Evolutionary conservation across 495 filamentous ascomycete species (phyloP), one percentile per base, ranked within the genome.

Genomic region (Collariella sp.): DNA sequence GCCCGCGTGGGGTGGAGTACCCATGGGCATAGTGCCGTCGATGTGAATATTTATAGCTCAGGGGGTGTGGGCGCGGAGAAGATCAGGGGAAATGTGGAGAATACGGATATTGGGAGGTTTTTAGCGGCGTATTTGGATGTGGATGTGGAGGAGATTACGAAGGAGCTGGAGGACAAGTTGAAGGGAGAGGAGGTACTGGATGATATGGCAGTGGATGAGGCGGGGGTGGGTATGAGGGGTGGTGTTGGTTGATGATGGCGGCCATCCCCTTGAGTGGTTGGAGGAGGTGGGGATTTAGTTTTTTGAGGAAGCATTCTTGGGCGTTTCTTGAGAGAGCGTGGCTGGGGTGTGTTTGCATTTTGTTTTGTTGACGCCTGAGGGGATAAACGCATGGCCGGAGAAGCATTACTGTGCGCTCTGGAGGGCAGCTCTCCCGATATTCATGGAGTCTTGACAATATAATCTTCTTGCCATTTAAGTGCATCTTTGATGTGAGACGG

Each of bases 1-100:
- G 86, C 90, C 3, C 89, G 95, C 65, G 79, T 95, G 44, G 94
- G 93, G 12, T 98, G 94, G 94, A 82, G 76, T 29, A 95, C 88
- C 0, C 89, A 94, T 63, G 90, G 90, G 16, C 90, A 96, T 71
- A 88, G 85, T 38, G 87, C 79, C 38, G 89, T 89, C 12, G 90
- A 96, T 66, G 90, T 96, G 46, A 95, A 96, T 66, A 86, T 95
- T 59, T 96, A 95, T 66, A 82, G 85, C 53, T 86, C 83, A 0
- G 67, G 68, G 18, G 79, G 78, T 4, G 64, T 65, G 1, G 73
- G 64, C 5, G 63, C 76, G 0, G 74, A 77, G 2, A 60, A 60
- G 23, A 68, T 97, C 16, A 62, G 77, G 1, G 93, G 93, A 5
- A 96, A 96, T 66, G 83, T 91, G 54, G 93, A 98, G 74, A 98